phyloP scores from a whole-genome alignment of 345 rosid genomes.

The Melaleuca quinquenervia region DNA sequence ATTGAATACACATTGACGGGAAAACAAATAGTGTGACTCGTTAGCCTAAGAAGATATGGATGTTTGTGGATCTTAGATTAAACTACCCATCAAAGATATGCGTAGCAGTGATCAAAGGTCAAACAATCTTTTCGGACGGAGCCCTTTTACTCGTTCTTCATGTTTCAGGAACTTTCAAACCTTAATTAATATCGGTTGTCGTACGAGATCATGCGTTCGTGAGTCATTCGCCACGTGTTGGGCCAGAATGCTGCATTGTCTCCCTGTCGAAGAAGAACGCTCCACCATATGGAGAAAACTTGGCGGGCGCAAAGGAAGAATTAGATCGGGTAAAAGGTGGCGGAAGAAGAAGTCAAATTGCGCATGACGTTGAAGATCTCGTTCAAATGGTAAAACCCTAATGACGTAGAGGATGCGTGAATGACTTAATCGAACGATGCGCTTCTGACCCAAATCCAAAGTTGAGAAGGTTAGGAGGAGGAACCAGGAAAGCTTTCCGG shows the following conservation, averaged over 20 bases:
- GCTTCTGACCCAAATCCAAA: neutral
- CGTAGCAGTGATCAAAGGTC: neutral
- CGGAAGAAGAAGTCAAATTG: neutral
- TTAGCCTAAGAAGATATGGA: neutral
- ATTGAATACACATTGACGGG: neutral
- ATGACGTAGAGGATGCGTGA: neutral
- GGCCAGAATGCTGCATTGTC: neutral
- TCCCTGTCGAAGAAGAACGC: neutral
- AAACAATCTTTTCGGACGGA: neutral
- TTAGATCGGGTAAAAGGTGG: neutral
- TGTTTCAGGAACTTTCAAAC: neutral
- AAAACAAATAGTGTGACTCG: neutral
- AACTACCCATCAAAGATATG: neutral
- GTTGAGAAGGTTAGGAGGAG: neutral
- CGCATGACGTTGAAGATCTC: neutral
- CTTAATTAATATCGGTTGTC: neutral
- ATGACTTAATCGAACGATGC: neutral
- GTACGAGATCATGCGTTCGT: neutral
- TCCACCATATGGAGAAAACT: neutral
- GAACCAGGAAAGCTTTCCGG: neutral
- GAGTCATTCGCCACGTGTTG: neutral
- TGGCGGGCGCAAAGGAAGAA: neutral
- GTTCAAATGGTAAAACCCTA: neutral
- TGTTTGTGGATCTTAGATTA: neutral
- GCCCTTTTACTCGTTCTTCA: neutral